Percentiles rank a stretch among this genome's conserved stretches.
Conservation (phyloP, 495 filamentous ascomycete species). For the Beverwykella pulmonaria region DNA sequence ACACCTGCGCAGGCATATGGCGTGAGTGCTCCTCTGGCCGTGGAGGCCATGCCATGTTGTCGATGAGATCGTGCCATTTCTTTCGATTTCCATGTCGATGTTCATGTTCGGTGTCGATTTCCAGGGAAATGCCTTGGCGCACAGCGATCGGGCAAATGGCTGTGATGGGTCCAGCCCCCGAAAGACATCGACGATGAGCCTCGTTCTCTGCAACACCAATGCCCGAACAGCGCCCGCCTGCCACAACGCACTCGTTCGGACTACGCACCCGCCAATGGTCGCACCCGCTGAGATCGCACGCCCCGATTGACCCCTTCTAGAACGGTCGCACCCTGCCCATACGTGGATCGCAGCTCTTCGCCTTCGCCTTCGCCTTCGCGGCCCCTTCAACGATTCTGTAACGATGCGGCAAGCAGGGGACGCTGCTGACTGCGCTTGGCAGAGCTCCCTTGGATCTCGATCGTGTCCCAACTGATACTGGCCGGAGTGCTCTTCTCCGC, state of each 20-base stretch:
- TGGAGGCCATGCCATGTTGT: background rate
- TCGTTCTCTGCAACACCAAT: background rate
- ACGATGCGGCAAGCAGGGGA: background rate
- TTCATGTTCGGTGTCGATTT: background rate
- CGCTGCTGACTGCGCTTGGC: background rate
- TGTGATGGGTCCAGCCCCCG: background rate
- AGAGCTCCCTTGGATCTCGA: background rate
- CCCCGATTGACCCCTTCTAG: background rate
- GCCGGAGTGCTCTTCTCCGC: slow-evolving; percentile 6
- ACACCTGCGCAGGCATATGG: background rate
- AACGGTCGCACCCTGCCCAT: no score
- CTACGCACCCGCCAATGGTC: background rate
- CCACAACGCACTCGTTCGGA: background rate
- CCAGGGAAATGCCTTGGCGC: background rate
- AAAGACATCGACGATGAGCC: slow-evolving; percentile 18
- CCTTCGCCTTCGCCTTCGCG: background rate
- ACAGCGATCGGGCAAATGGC: background rate
- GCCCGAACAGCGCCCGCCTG: background rate
- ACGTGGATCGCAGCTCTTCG: background rate
- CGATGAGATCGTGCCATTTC: background rate
- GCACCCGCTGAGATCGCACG: background rate
- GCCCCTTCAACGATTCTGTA: background rate
- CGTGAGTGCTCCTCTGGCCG: background rate
- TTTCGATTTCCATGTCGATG: background rate
- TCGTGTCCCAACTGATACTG: background rate